Percentiles rank a stretch among this genome's conserved stretches.
phyloP scores from a whole-genome alignment of 495 filamentous ascomycete genomes.

The Talaromyces thailandensis region DNA sequence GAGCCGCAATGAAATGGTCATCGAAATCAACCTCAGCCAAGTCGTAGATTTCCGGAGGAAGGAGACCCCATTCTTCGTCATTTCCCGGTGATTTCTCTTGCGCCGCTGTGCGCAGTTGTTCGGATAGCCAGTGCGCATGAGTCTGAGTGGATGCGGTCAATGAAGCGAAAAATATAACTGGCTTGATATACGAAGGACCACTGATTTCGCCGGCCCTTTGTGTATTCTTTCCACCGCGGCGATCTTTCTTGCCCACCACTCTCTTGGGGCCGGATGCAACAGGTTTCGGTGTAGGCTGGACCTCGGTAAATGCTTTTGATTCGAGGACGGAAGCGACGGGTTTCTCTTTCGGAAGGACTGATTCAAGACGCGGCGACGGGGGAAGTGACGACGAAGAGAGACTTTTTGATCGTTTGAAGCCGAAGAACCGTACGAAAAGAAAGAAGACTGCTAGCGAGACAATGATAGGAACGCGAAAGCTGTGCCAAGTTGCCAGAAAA shows the following conservation, averaged over 20 bases:
- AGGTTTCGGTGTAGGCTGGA: slow-evolving; percentile 7
- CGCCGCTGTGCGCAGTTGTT: slow-evolving; percentile 35
- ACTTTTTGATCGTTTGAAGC: slow-evolving; percentile 19
- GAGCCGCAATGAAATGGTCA: slow-evolving; percentile 69
- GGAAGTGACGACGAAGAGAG: slow-evolving; percentile 24
- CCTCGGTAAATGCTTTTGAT: slow-evolving; percentile 6
- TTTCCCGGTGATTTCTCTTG: slow-evolving; percentile 19
- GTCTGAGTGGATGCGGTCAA: slow-evolving; percentile 71
- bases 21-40: slow-evolving; percentile 82
- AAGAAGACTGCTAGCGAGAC: slow-evolving; percentile 17
- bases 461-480: slow-evolving; percentile 28
- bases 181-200: slow-evolving; percentile 46
- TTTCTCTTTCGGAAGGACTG: slow-evolving; percentile 19
- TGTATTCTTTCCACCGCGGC: slow-evolving; percentile 18
- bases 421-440: slow-evolving; percentile 18
- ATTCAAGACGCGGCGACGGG: slow-evolving; percentile 21
- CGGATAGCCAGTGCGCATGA: slow-evolving; percentile 48
- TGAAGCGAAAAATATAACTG: slow-evolving; percentile 80
- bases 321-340: slow-evolving; percentile 6
- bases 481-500: slow-evolving; percentile 31
- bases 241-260: slow-evolving; percentile 29
- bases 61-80: slow-evolving; percentile 27
- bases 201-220: slow-evolving; percentile 11
- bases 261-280: slow-evolving; percentile 26
- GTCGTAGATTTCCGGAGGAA: slow-evolving; percentile 63